A percentile compares a stretch with the other conserved stretches of the same genome.
phyloP scores from a whole-genome alignment of 768 basidiomycete species.

The Crassisporium funariophilum region DNA sequence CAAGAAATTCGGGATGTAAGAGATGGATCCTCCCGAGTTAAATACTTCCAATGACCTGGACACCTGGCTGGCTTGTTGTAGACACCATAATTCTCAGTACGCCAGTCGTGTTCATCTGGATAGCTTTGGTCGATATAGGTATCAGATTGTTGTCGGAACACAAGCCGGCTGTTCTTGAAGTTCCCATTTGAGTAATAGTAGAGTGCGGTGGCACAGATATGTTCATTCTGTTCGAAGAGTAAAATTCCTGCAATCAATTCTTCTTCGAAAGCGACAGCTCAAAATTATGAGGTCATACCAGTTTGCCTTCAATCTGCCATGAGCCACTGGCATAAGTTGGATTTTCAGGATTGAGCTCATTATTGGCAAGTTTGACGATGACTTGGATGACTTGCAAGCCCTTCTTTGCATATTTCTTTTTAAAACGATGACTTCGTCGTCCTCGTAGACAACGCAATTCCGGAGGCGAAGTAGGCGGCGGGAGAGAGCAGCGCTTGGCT shows the following conservation, averaged over 20 bases:
- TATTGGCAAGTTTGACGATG: constrained; percentile 27
- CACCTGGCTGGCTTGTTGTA: constrained; percentile 10
- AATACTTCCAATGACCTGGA: constrained; percentile 31
- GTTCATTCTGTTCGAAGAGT: constrained; percentile 13
- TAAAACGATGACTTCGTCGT: neutral
- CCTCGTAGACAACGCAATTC: neutral
- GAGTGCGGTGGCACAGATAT: constrained; percentile 24
- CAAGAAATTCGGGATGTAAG: constrained; percentile 38
- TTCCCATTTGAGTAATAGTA: constrained; percentile 25
- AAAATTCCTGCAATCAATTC: too few relatives aligned
- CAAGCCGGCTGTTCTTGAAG: constrained; percentile 13
- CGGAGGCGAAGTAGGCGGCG: neutral
- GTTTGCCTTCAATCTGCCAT: constrained; percentile 29
- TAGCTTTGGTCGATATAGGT: constrained; percentile 1
- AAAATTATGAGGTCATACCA: constrained; percentile 1
- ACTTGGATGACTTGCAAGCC: constrained; percentile 22
- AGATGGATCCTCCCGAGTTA: constrained; percentile 30
- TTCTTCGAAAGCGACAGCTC: neutral
- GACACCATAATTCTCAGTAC: constrained; percentile 20
- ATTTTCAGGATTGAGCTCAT: constrained; percentile 28
- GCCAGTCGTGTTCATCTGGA: constrained; percentile 27
- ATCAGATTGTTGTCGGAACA: constrained; percentile 16
- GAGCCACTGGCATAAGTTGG: constrained; percentile 22
- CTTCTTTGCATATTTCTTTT: neutral
- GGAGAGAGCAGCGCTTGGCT: too few relatives aligned